These are phyloP conservation scores for Hansenula sp. DNA, from an alignment of 1,139 yeast genomes.

Conservation along the genomic window DNA sequence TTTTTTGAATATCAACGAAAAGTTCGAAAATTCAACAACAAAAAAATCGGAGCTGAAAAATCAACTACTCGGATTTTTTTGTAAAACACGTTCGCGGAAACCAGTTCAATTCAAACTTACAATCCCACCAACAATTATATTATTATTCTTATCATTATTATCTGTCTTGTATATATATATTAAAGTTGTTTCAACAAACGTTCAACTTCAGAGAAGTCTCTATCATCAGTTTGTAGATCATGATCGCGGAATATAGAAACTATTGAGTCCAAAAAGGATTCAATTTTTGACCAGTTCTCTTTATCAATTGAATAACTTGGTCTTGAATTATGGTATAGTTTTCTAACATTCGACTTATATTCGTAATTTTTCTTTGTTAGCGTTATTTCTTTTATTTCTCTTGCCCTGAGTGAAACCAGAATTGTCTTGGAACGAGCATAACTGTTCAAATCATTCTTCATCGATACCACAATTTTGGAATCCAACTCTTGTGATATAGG, in stretches of 20 bases:
- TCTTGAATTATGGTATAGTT: slow-evolving; percentile 7
- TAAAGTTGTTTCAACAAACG: not conserved
- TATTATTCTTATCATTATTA: not conserved
- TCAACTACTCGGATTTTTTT: no score
- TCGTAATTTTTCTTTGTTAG: slow-evolving; percentile 27
- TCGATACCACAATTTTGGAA: slow-evolving; percentile 43
- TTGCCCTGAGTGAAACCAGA: slow-evolving; percentile 45
- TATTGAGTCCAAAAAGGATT: not conserved
- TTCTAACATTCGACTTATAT: slow-evolving; percentile 6
- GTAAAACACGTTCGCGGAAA: not conserved
- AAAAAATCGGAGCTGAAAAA: no score
- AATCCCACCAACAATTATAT: no score
- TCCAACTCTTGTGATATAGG: slow-evolving; percentile 46
- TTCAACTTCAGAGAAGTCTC: slow-evolving; percentile 1
- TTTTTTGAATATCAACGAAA: no score
- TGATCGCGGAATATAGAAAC: slow-evolving; percentile 1
- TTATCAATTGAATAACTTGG: slow-evolving; percentile 4
- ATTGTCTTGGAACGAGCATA: slow-evolving; percentile 24
- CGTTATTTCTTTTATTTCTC: slow-evolving; percentile 52
- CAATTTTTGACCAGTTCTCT: not conserved
- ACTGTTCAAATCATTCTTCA: slow-evolving; percentile 48
- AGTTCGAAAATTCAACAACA: no score
- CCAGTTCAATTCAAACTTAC: no score
- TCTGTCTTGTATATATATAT: not conserved
- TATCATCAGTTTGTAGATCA: not conserved